phyloP scores from a whole-genome alignment of 495 filamentous ascomycete species.

The Pyrenula massariospora region DNA sequence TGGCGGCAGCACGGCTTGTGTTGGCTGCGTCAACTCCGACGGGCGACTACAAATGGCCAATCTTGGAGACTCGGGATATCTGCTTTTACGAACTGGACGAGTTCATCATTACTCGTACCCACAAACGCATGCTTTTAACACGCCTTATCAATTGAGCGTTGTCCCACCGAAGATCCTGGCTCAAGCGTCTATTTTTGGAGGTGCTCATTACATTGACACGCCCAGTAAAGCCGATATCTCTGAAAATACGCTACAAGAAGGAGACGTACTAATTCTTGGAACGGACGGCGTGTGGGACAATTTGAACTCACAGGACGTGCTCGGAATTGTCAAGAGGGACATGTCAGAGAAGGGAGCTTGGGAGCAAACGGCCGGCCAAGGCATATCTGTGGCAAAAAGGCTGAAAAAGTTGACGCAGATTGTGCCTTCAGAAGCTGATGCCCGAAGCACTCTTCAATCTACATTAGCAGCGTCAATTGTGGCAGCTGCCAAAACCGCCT shows the following conservation, averaged over 20 bases:
- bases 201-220: slow-evolving; percentile 64
- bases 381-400: slow-evolving; percentile 43
- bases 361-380: slow-evolving; percentile 42
- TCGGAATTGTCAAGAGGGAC: slow-evolving; percentile 60
- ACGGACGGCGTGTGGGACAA: slow-evolving; percentile 98
- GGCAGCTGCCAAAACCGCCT: slow-evolving; percentile 71
- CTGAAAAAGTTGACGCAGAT: slow-evolving; percentile 39
- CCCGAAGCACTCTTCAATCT: slow-evolving; percentile 47
- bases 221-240: slow-evolving; percentile 77
- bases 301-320: slow-evolving; percentile 75
- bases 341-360: slow-evolving; percentile 70
- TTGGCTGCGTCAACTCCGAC: slow-evolving; percentile 57
- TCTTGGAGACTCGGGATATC: slow-evolving; percentile 93
- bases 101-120: slow-evolving; percentile 71
- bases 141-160: slow-evolving; percentile 85
- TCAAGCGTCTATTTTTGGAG: slow-evolving; percentile 70
- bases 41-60: slow-evolving; percentile 81
- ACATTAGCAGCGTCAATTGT: slow-evolving; percentile 68
- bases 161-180: slow-evolving; percentile 68
- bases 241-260: slow-evolving; percentile 64
- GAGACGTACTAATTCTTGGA: slow-evolving; percentile 82
- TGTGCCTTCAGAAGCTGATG: slow-evolving; percentile 11
- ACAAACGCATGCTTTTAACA: slow-evolving; percentile 96
- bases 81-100: slow-evolving; percentile 70
- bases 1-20: slow-evolving; percentile 82